These are phyloP conservation scores for Ehretia macrophylla DNA, from an alignment of 257 asterid species.

Conservation along the genomic window DNA sequence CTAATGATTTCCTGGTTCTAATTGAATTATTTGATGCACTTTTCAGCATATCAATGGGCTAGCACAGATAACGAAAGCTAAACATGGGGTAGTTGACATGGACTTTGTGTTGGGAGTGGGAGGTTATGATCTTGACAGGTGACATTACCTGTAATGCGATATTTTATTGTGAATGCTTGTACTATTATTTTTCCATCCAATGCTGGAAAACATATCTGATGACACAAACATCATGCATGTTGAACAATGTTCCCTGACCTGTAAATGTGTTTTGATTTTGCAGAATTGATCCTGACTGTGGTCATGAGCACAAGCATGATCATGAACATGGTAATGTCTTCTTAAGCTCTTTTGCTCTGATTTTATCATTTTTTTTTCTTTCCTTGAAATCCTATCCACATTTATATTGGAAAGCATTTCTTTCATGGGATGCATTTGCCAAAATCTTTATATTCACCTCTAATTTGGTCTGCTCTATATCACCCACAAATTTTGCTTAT, in stretches of 20 bases:
- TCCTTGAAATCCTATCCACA: not conserved
- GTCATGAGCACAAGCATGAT: slow-evolving; percentile 63
- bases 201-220: not conserved
- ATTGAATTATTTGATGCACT: slow-evolving; percentile 5
- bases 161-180: not conserved
- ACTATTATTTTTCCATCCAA: not conserved
- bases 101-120: slow-evolving; percentile 95
- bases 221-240: too few species aligned
- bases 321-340: slow-evolving; percentile 51
- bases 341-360: not conserved
- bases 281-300: slow-evolving; percentile 81
- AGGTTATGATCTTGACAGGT: slow-evolving; percentile 99
- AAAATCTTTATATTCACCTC: too few species aligned
- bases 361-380: slow-evolving; percentile 1
- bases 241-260: slow-evolving; percentile 6
- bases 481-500: too few species aligned
- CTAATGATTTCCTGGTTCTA: not conserved
- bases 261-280: slow-evolving; percentile 16
- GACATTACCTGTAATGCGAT: not conserved
- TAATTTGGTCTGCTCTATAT: too few species aligned
- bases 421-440: too few species aligned
- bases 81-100: slow-evolving; percentile 81
- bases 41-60: slow-evolving; percentile 81
- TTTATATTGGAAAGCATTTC: too few species aligned
- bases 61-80: slow-evolving; percentile 75